These are phyloP conservation scores for Evernia prunastri DNA, from an alignment of 495 filamentous ascomycete species.

Conservation along the genomic window DNA sequence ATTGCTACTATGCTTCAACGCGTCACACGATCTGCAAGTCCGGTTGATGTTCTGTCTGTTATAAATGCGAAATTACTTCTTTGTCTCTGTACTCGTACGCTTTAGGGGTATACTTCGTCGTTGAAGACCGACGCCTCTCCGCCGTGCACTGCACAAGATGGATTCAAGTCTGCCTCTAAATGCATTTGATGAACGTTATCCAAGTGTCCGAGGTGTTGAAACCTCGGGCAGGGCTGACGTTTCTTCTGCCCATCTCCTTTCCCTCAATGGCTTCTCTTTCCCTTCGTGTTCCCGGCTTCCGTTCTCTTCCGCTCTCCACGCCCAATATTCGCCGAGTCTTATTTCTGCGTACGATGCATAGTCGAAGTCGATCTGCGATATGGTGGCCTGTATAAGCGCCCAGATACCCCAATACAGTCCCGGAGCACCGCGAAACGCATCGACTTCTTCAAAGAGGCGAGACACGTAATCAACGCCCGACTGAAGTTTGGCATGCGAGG, in stretches of 20 bases:
- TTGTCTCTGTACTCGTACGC: neutral
- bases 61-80: neutral
- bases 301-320: slow-evolving; percentile 73
- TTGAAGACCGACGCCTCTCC: slow-evolving; percentile 21
- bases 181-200: neutral
- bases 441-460: slow-evolving; percentile 68
- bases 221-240: slow-evolving; percentile 9
- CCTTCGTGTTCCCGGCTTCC: slow-evolving; percentile 51
- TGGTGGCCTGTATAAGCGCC: slow-evolving; percentile 92
- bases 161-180: neutral
- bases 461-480: slow-evolving; percentile 18
- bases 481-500: slow-evolving; percentile 17
- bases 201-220: slow-evolving; percentile 14
- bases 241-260: slow-evolving; percentile 70
- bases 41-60: no score
- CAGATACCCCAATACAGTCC: slow-evolving; percentile 92
- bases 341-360: slow-evolving; percentile 87
- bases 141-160: slow-evolving; percentile 7
- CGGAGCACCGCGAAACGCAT: slow-evolving; percentile 80
- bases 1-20: no score
- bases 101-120: slow-evolving; percentile 4
- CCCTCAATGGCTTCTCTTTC: slow-evolving; percentile 63
- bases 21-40: no score
- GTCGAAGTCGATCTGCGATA: slow-evolving; percentile 95
- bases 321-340: slow-evolving; percentile 87